phyloP scores from a whole-genome alignment of 2,329 filamentous ascomycete genomes.

The Akanthomyces lecanii region DNA sequence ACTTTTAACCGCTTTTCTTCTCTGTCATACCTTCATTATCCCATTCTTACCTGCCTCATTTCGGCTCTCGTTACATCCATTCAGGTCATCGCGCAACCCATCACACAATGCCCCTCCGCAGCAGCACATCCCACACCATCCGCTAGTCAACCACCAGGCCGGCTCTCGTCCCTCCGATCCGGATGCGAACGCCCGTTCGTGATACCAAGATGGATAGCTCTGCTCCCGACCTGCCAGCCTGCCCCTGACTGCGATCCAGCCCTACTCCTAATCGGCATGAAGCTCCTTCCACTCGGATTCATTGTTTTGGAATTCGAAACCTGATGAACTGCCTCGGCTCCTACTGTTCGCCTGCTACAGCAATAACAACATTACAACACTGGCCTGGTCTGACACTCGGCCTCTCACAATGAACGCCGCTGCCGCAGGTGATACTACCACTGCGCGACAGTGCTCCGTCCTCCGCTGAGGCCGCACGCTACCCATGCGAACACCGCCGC shows the following conservation, averaged over 20 bases:
- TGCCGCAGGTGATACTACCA: neutral
- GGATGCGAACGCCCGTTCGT: neutral
- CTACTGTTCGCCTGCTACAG: neutral
- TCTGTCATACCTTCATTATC: neutral
- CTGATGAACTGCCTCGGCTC: neutral
- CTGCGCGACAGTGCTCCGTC: neutral
- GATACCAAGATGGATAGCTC: neutral
- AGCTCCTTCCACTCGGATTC: neutral
- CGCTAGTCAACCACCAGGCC: neutral
- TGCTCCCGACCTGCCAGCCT: neutral
- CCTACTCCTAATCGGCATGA: neutral
- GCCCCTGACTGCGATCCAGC: neutral
- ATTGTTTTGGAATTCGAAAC: neutral
- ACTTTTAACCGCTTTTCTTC: neutral
- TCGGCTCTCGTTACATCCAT: neutral
- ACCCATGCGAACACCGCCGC: neutral
- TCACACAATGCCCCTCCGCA: neutral
- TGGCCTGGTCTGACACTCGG: neutral
- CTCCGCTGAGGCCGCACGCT: neutral
- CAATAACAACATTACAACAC: neutral
- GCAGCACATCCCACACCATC: neutral
- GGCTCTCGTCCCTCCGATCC: conserved; percentile 7
- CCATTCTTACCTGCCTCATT: neutral
- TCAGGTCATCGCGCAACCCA: neutral
- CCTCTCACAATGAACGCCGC: neutral